These are phyloP conservation scores for Dictyostelium brefeldianum DNA, from an alignment of 78 protist species.

Conservation along the genomic window DNA sequence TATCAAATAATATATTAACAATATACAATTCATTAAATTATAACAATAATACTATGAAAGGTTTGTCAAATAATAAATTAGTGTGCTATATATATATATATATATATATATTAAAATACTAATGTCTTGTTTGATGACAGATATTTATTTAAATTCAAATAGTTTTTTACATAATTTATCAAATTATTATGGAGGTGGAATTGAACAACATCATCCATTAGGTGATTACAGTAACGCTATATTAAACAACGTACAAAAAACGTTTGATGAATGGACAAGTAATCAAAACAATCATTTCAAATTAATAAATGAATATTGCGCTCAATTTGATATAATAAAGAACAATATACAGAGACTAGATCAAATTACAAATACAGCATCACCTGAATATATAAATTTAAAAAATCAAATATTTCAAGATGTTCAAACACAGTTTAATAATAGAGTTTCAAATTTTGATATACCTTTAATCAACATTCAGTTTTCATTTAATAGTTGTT, in stretches of 20 bases:
- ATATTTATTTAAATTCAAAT: slow-evolving; percentile 19
- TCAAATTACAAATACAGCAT: background rate
- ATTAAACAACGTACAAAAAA: background rate
- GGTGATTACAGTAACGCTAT: background rate
- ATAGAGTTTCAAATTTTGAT: background rate
- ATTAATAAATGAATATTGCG: slow-evolving; percentile 2
- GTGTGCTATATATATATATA: background rate
- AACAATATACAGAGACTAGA: background rate
- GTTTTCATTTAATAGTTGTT: slow-evolving; percentile 18
- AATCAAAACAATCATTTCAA: background rate
- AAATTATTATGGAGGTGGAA: slow-evolving; percentile 1
- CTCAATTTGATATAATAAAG: background rate
- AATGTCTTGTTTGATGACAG: background rate
- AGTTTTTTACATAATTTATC: slow-evolving; percentile 13
- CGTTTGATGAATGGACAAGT: background rate
- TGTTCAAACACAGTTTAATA: background rate
- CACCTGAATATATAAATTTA: background rate
- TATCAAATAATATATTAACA: background rate
- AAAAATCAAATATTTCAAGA: background rate
- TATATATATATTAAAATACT: no score
- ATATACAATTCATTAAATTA: slow-evolving; percentile 2
- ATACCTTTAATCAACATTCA: slow-evolving; percentile 32
- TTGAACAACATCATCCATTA: background rate
- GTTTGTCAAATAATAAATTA: background rate
- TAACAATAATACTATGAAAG: slow-evolving; percentile 13